Evolutionary conservation across 2,329 filamentous ascomycete species (phyloP), one percentile per base, ranked within the genome.

Genomic region (Neofusicoccum sp.): DNA sequence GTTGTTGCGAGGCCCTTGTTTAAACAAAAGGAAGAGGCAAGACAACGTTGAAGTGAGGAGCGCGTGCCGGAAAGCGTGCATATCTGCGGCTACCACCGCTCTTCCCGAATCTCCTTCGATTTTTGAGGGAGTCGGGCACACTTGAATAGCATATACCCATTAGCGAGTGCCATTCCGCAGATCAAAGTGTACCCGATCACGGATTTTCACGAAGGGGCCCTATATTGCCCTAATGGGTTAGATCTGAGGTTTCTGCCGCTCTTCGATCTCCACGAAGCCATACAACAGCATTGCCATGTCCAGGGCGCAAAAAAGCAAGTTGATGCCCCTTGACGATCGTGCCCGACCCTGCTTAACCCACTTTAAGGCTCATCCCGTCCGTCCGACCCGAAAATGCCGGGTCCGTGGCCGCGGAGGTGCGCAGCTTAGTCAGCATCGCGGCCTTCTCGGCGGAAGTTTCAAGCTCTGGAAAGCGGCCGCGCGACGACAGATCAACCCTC

Each of bases 371-470:
- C 36, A 6, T 9, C 20, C 24, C 14, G 4, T 12, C 24, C 38
- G 33, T 24, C 24, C 6, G 9, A n/a, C 20, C 11, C 9, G 24
- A 5, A n/a, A 2, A 30, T 12, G 28, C 14, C 24, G 49, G 14
- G 8, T 11, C 20, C n/a, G 9, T 36, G 24, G 16, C 20, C 26
- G 38, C 24, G 45, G 38, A 26, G 34, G 6, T 36, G 47, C 2
- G 2, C 5, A 6, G 40, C 58, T 60, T 54, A 60, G 58, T 60
- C 58, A 54, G 40, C 45, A 60, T 41, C 34, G 30, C 57, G 57
- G 34, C 33, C 57, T 43, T 43, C 30, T 43, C 45, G 45, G 45
- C 45, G 57, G 57, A 60, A 60, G 57, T 49, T 51, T 60, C 45
- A 28, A 43, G 44, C 26, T 60, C 45, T 12, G n/a, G 9, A 43